Evolutionary conservation across 257 asterid species (phyloP), one percentile per base, ranked within the genome.

Genomic region (Jaltomata sinuosa): DNA sequence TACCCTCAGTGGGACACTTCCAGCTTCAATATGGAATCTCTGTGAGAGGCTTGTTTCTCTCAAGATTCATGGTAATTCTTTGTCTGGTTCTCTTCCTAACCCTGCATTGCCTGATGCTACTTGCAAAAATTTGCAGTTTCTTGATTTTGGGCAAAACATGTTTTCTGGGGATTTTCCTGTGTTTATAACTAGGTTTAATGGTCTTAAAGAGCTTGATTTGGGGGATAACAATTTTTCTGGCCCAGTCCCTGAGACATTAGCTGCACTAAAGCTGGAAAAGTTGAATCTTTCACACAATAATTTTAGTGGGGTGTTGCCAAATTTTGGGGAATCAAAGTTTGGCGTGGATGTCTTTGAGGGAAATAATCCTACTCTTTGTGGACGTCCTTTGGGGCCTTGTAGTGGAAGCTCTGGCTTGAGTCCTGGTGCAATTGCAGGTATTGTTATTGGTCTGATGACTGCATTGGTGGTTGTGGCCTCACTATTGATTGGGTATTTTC

Each of bases 241-340:
- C 49, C 78, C 68, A 29, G 90, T 97, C 36, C 99, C 99, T 8
- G 90, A 59, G n/a, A 79, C 88, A 36, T 52, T 97, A 57, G 78
- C 90, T 21, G 93, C 87, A 62, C 61, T 97, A 9, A 90, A 79
- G 45, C 85, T 97, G 52, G 95, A 95, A 84, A 97, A 89, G 85
- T 68, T 97, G 94, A 94, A 97, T 91, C 98, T 97, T 79, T 97
- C 99, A 11, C 91, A 92, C 69, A 97, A 97, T 87, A 97, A 95
- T 88, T 95, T 97, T 80, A 95, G 90, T 85, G 99, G 99, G 89
- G 87, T 89, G 84, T 78, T 97, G 88, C 99, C 99, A 1, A 91
- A 85, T 87, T 93, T 95, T 84, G 94, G 87, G 54, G 91, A 84
- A 78, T 88, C 93, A 3, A 94, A 92, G 90, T 97, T 92, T 87